phyloP scores from a whole-genome alignment of 495 filamentous ascomycete species.

The Lepraria neglecta region DNA sequence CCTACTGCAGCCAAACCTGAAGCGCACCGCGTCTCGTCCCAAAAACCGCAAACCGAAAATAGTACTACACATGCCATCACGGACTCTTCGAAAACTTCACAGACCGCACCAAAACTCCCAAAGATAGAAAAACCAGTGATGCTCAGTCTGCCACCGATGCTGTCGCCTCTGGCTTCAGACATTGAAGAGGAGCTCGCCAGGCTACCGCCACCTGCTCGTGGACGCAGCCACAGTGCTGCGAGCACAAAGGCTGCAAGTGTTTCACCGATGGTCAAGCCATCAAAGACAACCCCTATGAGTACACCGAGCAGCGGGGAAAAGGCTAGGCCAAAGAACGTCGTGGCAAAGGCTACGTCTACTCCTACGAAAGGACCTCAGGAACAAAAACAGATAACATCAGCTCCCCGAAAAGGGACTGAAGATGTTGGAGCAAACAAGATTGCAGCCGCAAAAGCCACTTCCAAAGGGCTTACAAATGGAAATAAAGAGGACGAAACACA shows the following conservation, averaged over 20 bases:
- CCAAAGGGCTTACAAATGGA: background rate
- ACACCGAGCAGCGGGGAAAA: conserved; percentile 8
- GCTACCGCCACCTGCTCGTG: background rate
- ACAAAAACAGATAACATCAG: conserved; percentile 11
- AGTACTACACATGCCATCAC: background rate
- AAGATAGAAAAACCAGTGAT: conserved; percentile 6
- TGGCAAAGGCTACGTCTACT: background rate
- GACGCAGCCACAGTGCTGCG: conserved; percentile 1
- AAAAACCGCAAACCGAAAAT: background rate
- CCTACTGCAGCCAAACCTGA: background rate
- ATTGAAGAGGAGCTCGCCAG: conserved; percentile 42
- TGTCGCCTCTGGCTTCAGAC: conserved; percentile 44
- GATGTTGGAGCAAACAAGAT: conserved; percentile 26
- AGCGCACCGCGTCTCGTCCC: background rate
- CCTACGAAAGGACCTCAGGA: conserved; percentile 11
- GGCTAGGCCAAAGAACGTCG: conserved; percentile 18
- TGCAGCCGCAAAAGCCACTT: conserved; percentile 22
- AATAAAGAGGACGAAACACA: background rate
- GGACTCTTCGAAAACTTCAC: conserved; percentile 36
- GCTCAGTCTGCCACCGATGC: conserved; percentile 36
- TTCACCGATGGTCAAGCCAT: background rate
- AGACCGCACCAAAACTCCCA: conserved; percentile 36
- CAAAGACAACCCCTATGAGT: background rate
- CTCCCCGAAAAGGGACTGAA: conserved; percentile 25
- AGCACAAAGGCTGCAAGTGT: background rate